Percentiles rank a stretch among this genome's conserved stretches.
phyloP scores from a whole-genome alignment of 495 filamentous ascomycete species.

The Talaromyces wortmannii region DNA sequence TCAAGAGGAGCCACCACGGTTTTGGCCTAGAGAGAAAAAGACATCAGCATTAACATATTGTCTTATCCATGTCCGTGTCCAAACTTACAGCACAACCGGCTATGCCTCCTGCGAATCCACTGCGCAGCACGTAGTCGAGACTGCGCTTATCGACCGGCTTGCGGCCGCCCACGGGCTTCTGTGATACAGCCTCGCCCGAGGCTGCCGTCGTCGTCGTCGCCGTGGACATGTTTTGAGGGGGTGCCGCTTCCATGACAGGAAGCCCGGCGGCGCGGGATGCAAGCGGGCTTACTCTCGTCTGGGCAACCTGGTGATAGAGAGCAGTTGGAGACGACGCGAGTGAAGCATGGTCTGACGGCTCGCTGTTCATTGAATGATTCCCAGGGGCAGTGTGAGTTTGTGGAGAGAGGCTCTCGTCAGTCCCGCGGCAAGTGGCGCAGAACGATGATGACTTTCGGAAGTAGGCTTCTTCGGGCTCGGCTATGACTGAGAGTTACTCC shows the following conservation, averaged over 20 bases:
- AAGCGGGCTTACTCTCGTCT: not conserved
- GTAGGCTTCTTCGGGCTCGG: not conserved
- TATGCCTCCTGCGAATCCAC: conserved; percentile 77
- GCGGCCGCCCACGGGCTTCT: conserved; percentile 6
- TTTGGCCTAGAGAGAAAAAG: conserved; percentile 62
- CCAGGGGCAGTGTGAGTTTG: not conserved
- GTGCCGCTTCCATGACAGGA: not conserved
- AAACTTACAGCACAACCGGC: conserved; percentile 77
- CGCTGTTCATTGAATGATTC: not conserved
- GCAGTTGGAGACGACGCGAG: not conserved
- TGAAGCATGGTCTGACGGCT: conserved; percentile 1
- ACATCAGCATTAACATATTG: not conserved
- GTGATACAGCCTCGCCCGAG: not conserved
- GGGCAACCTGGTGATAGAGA: not conserved
- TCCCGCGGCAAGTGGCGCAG: not conserved
- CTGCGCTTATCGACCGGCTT: conserved; percentile 59
- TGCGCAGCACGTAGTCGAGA: conserved; percentile 73
- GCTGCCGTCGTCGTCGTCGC: not conserved
- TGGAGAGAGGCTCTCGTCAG: not conserved
- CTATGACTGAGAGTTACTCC: not conserved
- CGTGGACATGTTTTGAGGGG: not conserved
- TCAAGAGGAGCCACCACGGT: conserved; percentile 93
- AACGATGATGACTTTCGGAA: conserved; percentile 1
- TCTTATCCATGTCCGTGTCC: not conserved
- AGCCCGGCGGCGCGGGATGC: not conserved